Conservation (phyloP, 192 early-diverging fungal species). For the Backusella luteola region DNA sequence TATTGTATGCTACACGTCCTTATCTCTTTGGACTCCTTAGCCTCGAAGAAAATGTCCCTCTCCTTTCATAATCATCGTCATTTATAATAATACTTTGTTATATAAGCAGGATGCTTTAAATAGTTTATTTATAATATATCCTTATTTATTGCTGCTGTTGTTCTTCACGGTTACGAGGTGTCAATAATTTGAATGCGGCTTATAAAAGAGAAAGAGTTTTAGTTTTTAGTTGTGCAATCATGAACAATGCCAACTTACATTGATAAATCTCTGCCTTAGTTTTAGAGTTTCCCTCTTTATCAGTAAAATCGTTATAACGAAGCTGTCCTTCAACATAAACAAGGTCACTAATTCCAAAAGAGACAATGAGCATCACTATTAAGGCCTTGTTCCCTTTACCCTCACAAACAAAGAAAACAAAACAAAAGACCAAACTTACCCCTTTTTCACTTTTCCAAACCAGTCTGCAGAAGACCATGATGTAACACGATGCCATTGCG, state of each 20-base stretch:
- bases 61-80: slow-evolving; percentile 40
- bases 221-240: neutral
- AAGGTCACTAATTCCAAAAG: slow-evolving; percentile 37
- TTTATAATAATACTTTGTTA: no score
- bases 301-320: slow-evolving; percentile 59
- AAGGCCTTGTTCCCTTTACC: neutral
- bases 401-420: neutral
- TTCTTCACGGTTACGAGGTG: neutral
- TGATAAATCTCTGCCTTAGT: slow-evolving; percentile 49
- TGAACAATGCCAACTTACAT: slow-evolving; percentile 31
- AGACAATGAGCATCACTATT: neutral
- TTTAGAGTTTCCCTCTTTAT: slow-evolving; percentile 59
- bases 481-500: slow-evolving; percentile 66
- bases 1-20: slow-evolving; percentile 44
- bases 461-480: slow-evolving; percentile 41
- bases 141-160: neutral
- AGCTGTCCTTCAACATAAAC: slow-evolving; percentile 65
- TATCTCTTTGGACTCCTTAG: slow-evolving; percentile 30
- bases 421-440: slow-evolving; percentile 16
- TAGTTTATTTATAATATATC: neutral
- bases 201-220: neutral
- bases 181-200: slow-evolving; percentile 13
- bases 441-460: slow-evolving; percentile 54
- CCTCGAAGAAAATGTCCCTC: slow-evolving; percentile 43
- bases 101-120: neutral